phyloP scores from a whole-genome alignment of 2,329 filamentous ascomycete genomes.

The Fusarium keratoplasticum region DNA sequence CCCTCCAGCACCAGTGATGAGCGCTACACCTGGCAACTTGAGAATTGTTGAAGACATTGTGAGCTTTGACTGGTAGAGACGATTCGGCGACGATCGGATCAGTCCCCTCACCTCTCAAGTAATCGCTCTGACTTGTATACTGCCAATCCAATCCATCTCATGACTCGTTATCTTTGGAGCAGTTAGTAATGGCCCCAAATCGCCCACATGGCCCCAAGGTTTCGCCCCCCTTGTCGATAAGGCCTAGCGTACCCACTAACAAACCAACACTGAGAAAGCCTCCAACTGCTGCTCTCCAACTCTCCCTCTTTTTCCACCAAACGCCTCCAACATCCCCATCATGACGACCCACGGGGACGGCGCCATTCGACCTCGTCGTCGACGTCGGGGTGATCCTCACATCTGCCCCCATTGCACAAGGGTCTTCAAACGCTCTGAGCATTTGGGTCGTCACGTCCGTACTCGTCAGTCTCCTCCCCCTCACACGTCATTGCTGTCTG shows the following conservation, averaged over 20 bases:
- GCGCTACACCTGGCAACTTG: constrained; percentile 57
- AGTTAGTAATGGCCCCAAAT: neutral
- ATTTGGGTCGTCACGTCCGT: constrained; percentile 59
- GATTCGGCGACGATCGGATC: neutral
- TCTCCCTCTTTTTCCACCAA: constrained; percentile 1
- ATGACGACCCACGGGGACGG: constrained; percentile 7
- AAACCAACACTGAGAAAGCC: neutral
- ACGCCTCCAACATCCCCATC: constrained; percentile 7
- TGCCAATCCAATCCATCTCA: neutral
- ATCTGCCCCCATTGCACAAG: constrained; percentile 56
- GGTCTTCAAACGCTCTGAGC: constrained; percentile 59
- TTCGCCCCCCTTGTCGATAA: neutral
- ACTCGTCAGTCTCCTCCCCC: constrained; percentile 52
- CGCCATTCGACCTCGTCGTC: constrained; percentile 2
- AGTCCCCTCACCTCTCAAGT: neutral
- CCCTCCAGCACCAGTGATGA: constrained; percentile 57
- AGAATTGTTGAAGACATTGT: neutral
- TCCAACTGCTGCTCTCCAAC: constrained; percentile 24
- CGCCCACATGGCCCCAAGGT: neutral
- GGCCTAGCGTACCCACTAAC: neutral
- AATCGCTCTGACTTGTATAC: neutral
- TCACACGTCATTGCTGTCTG: neutral
- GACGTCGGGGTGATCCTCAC: constrained; percentile 34
- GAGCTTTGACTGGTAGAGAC: neutral
- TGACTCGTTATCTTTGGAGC: constrained; percentile 1